These are phyloP conservation scores for Dispira simplex DNA, from an alignment of 192 early-diverging fungal genomes.

Conservation along the genomic window DNA sequence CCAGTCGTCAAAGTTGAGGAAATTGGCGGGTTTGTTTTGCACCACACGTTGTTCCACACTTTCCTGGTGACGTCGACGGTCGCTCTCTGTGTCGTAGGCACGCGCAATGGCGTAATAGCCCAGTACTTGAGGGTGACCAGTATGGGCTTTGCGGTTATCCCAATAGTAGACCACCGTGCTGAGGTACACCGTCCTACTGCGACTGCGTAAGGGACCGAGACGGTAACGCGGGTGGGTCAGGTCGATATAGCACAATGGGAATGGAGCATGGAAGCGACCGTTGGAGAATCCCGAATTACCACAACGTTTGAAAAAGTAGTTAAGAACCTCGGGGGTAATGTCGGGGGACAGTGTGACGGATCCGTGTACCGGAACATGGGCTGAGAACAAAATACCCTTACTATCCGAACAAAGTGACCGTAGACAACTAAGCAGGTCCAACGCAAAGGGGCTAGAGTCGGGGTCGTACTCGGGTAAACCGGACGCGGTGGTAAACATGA, in stretches of 20 bases:
- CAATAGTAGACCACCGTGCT: slow-evolving; percentile 4
- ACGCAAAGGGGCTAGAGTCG: not conserved
- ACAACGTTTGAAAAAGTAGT: not conserved
- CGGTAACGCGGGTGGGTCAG: not conserved
- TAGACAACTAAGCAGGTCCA: slow-evolving; percentile 4
- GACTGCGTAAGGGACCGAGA: slow-evolving; percentile 5
- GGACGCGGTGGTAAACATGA: slow-evolving; percentile 3
- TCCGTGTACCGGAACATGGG: not conserved
- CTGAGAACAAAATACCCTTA: slow-evolving; percentile 2
- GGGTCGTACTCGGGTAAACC: not conserved
- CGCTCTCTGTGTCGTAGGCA: slow-evolving; percentile 7
- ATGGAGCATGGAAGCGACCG: not conserved
- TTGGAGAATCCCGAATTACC: not conserved
- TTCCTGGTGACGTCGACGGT: slow-evolving; percentile 5
- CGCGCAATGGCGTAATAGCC: slow-evolving; percentile 10
- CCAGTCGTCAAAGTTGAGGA: slow-evolving; percentile 5
- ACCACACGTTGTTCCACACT: not conserved
- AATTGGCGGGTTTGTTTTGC: not conserved
- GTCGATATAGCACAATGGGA: slow-evolving; percentile 2
- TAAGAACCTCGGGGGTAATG: not conserved
- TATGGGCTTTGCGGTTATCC: not conserved
- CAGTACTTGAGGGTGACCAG: not conserved
- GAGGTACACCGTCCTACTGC: slow-evolving; percentile 4
- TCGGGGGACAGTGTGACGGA: not conserved
- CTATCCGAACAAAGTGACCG: not conserved